Conservation (phyloP, 179 eudicot species). For the Dionaea muscipula region DNA sequence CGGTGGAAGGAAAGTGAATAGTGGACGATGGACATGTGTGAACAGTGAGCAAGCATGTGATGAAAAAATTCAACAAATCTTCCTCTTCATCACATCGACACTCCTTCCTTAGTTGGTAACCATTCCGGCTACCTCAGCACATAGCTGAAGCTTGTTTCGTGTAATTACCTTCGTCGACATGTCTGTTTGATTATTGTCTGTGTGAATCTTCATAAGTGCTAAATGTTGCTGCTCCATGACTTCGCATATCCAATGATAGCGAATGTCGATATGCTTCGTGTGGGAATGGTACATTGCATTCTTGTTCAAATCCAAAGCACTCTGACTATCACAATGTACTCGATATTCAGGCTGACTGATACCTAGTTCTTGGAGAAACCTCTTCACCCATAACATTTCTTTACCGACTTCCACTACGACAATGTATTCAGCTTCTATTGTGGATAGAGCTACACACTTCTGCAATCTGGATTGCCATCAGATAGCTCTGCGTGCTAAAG, state of each 20-base stretch:
- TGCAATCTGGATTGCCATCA: conserved; percentile 1
- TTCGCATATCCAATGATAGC: not conserved
- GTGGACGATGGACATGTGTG: no score
- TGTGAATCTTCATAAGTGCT: not conserved
- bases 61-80: no score
- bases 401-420: not conserved
- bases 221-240: not conserved
- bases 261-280: not conserved
- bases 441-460: not conserved
- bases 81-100: no score
- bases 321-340: not conserved
- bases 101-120: no score
- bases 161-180: no score
- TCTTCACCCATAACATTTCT: not conserved
- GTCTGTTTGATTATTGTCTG: not conserved
- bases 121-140: no score
- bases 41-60: no score
- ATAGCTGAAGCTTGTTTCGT: no score
- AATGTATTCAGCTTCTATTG: not conserved
- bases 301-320: no score
- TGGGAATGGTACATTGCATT: not conserved
- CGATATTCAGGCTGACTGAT: not conserved
- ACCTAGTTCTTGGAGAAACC: not conserved
- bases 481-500: not conserved
- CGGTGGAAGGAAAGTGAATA: no score